These are phyloP conservation scores for Tetrapisispora iriomotensis DNA, from an alignment of 805 yeast genomes.

Conservation along the genomic window DNA sequence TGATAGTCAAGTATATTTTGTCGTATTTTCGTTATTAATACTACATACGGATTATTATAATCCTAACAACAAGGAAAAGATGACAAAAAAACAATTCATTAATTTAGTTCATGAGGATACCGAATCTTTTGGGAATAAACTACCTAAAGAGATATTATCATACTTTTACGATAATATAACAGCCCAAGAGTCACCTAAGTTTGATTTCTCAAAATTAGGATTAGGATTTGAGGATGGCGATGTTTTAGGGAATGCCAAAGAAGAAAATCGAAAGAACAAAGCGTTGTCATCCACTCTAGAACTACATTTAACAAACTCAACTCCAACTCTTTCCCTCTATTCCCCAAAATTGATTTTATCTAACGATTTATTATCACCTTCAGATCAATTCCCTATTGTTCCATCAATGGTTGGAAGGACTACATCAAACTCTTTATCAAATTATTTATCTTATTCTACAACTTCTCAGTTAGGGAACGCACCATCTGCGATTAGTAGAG, in stretches of 20 bases:
- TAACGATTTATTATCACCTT: conserved; percentile 2
- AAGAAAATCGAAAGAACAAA: neutral
- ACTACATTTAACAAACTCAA: neutral
- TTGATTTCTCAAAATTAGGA: conserved; percentile 10
- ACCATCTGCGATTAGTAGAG: conserved; percentile 10
- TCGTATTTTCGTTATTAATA: conserved; percentile 57
- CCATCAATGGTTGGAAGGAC: conserved; percentile 6
- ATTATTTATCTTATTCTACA: conserved; percentile 12
- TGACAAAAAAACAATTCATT: conserved; percentile 55
- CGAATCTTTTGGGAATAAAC: conserved; percentile 19
- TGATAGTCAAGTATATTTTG: conserved; percentile 48
- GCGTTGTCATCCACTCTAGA: conserved; percentile 1
- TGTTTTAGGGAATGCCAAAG: neutral
- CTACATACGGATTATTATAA: conserved; percentile 69
- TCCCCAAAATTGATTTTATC: conserved; percentile 17
- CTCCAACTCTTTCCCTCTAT: conserved; percentile 5
- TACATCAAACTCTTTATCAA: conserved; percentile 14
- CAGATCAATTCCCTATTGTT: conserved; percentile 3
- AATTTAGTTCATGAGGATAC: conserved; percentile 34
- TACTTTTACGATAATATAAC: conserved; percentile 64
- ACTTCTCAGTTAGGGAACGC: conserved; percentile 11
- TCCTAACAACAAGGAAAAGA: conserved; percentile 53
- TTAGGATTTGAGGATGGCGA: neutral
- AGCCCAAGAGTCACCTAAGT: conserved; percentile 40
- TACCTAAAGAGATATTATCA: conserved; percentile 36